Percentiles rank a stretch among this genome's conserved stretches.
These are phyloP conservation scores for Penicillium glabrum DNA, from an alignment of 2,329 filamentous ascomycete genomes.

Conservation along the genomic window DNA sequence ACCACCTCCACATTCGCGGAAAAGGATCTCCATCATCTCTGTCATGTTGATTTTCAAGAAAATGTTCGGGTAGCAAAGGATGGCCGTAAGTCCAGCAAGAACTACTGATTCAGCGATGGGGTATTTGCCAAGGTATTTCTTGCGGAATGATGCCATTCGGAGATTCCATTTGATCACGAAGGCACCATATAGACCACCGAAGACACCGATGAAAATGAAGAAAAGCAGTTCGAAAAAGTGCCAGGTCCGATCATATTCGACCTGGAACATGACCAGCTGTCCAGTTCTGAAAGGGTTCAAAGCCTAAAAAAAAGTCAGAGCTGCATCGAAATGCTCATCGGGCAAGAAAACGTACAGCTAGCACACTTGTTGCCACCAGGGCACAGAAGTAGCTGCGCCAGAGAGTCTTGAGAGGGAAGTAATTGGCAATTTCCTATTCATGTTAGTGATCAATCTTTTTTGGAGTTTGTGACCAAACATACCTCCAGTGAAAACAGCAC, in stretches of 20 bases:
- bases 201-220: conserved; percentile 86
- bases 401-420: conserved; percentile 95
- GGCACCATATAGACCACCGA: conserved; percentile 91
- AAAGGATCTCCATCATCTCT: conserved; percentile 97
- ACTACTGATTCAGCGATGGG: conserved; percentile 83
- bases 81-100: conserved; percentile 77
- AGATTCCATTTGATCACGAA: conserved; percentile 99
- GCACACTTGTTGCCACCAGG: conserved; percentile 85
- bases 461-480: conserved; percentile 3
- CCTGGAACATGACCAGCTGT: conserved; percentile 98
- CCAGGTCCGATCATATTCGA: conserved; percentile 93
- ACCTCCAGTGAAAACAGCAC: conserved; percentile 91
- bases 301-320: conserved; percentile 47
- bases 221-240: conserved; percentile 96
- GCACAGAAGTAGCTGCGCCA: conserved; percentile 99
- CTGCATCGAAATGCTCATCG: not conserved
- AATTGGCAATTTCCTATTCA: conserved; percentile 79
- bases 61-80: conserved; percentile 95
- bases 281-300: conserved; percentile 98
- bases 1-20: conserved; percentile 84
- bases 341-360: conserved; percentile 57
- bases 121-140: conserved; percentile 83
- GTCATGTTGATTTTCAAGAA: conserved; percentile 98
- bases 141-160: conserved; percentile 84
- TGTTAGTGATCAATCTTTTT: conserved; percentile 14